A percentile compares a stretch with the other conserved stretches of the same genome.
Conservation (phyloP, 164 flowering plant genomes). For the Aristolochia californica region DNA sequence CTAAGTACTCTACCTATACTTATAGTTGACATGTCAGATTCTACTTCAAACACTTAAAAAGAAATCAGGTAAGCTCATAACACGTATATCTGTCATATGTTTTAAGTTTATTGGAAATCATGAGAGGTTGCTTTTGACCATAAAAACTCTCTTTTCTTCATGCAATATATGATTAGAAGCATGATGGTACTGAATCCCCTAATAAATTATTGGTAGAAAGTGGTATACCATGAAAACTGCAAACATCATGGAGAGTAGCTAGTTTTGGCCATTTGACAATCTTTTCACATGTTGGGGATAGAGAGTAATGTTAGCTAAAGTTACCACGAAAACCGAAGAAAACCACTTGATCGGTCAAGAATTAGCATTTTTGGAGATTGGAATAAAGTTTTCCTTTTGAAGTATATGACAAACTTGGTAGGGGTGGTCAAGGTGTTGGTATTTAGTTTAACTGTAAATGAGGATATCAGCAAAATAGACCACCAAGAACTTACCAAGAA, state of each 20-base stretch:
- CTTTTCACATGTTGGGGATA: too few relatives aligned
- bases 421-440: too few relatives aligned
- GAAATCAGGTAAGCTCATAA: neutral
- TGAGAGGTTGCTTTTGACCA: neutral
- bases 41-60: neutral
- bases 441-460: too few relatives aligned
- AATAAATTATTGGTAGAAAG: neutral
- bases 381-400: too few relatives aligned
- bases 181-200: slow-evolving; percentile 1
- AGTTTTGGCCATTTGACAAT: neutral
- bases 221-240: neutral
- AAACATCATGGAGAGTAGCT: neutral
- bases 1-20: neutral
- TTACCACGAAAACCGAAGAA: too few relatives aligned
- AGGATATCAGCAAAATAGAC: too few relatives aligned
- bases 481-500: too few relatives aligned
- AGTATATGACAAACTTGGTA: too few relatives aligned
- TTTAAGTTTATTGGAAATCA: neutral
- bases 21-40: neutral
- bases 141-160: too few relatives aligned
- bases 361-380: too few relatives aligned
- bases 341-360: too few relatives aligned
- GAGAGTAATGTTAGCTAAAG: too few relatives aligned
- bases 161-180: neutral
- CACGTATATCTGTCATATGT: neutral